These are phyloP conservation scores for Hymenoscyphus repandus DNA, from an alignment of 2,329 filamentous ascomycete genomes.

Conservation along the genomic window DNA sequence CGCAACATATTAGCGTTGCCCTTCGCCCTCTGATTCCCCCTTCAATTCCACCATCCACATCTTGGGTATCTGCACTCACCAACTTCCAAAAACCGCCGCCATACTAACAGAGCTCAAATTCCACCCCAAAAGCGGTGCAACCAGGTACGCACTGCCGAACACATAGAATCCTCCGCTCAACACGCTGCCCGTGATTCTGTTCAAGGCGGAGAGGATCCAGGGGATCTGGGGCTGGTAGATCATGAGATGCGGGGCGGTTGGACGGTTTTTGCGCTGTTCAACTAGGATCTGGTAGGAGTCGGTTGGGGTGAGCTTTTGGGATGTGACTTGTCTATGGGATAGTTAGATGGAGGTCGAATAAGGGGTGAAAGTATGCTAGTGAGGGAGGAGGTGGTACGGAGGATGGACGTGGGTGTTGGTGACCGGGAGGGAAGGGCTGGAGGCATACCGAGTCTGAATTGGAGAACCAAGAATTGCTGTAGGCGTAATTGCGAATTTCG, in stretches of 20 bases:
- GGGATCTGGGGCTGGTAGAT: constrained; percentile 71
- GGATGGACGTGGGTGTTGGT: background rate
- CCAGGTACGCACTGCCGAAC: constrained; percentile 62
- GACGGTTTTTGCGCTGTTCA: constrained; percentile 62
- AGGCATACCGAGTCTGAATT: constrained; percentile 42
- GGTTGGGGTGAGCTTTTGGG: constrained; percentile 38
- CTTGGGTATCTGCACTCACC: constrained; percentile 25
- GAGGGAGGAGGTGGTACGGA: background rate
- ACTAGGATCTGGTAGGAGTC: constrained; percentile 53
- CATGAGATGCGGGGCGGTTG: constrained; percentile 61
- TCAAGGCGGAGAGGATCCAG: constrained; percentile 54
- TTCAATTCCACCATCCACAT: background rate
- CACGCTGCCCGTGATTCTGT: constrained; percentile 59
- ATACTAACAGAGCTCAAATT: constrained; percentile 60
- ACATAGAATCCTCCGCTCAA: constrained; percentile 61
- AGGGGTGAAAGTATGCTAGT: background rate
- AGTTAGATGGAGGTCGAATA: constrained; percentile 6
- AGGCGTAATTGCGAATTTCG: constrained; percentile 22
- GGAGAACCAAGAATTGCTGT: constrained; percentile 35
- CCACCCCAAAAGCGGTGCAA: constrained; percentile 59
- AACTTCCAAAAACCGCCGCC: constrained; percentile 58
- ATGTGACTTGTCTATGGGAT: constrained; percentile 40
- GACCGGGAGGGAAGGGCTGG: background rate
- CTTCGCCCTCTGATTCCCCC: background rate
- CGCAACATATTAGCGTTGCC: background rate